Percentiles rank a stretch among this genome's conserved stretches.
Evolutionary conservation across 2,329 filamentous ascomycete species (phyloP).

Genomic region (Xylariaceae sp.): DNA sequence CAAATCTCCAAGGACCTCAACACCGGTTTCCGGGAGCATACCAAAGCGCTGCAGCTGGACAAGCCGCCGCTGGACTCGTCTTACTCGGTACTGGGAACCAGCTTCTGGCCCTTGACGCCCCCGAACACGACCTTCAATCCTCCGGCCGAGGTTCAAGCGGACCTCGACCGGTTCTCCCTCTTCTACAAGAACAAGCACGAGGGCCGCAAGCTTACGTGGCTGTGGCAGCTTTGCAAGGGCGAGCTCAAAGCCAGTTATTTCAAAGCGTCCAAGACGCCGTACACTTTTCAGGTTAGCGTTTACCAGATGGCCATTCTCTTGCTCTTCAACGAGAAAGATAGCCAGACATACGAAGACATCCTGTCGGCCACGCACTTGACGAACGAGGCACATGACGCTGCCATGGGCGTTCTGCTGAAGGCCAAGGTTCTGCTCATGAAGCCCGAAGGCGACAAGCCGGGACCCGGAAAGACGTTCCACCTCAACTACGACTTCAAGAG

Average conservation of each 20-base stretch:
- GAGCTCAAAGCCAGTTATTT: conserved; percentile 93
- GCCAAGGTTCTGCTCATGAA: conserved; percentile 78
- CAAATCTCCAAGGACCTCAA: conserved; percentile 98
- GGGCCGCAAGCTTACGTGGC: conserved; percentile 92
- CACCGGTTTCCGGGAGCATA: conserved; percentile 75
- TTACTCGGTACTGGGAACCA: conserved; percentile 90
- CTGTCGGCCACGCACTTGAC: conserved; percentile 72
- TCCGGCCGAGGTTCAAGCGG: conserved; percentile 75
- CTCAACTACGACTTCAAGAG: conserved; percentile 95
- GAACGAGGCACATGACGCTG: conserved; percentile 79
- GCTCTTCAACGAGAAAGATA: conserved; percentile 88
- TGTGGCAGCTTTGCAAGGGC: conserved; percentile 98
- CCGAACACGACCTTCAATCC: conserved; percentile 86
- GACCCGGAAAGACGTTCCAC: conserved; percentile 70
- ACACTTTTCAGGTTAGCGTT: conserved; percentile 94
- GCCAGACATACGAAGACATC: conserved; percentile 82
- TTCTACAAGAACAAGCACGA: conserved; percentile 98
- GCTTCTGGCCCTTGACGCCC: conserved; percentile 90
- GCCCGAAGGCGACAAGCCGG: conserved; percentile 69
- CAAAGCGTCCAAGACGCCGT: conserved; percentile 82
- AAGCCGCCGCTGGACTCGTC: conserved; percentile 75
- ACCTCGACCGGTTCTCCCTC: conserved; percentile 80
- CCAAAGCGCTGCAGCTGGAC: conserved; percentile 57
- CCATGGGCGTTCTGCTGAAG: conserved; percentile 81
- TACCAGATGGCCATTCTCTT: conserved; percentile 97